Evolutionary conservation across 352 stramenopile species (phyloP).

Genomic region (Phytophthora tentaculata): DNA sequence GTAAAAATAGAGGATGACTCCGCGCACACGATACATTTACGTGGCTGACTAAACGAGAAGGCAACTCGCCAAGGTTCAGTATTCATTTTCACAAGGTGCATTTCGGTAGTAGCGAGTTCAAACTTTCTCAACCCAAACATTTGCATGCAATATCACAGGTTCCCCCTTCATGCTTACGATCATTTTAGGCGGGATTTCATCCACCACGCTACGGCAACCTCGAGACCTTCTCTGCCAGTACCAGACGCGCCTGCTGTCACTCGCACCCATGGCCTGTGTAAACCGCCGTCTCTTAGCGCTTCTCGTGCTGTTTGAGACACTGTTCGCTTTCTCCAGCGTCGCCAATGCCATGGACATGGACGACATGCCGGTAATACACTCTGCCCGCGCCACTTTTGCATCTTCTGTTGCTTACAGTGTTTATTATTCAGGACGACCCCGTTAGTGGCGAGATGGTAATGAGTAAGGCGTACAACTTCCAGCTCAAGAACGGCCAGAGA

Average conservation of each 20-base stretch:
- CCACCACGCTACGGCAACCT: not conserved
- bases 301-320: conserved; percentile 21
- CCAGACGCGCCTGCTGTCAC: not conserved
- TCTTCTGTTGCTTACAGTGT: not conserved
- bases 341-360: conserved; percentile 45
- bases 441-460: conserved; percentile 78
- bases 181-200: not conserved
- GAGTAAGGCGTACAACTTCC: conserved; percentile 57
- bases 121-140: not conserved
- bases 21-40: too few species aligned
- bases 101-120: not conserved
- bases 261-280: conserved; percentile 9
- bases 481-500: conserved; percentile 70
- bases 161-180: not conserved
- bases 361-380: conserved; percentile 62
- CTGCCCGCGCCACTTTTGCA: conserved; percentile 2
- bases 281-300: not conserved
- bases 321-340: conserved; percentile 11
- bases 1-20: too few species aligned
- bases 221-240: not conserved
- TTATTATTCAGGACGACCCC: conserved; percentile 50
- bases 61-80: not conserved
- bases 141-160: not conserved
- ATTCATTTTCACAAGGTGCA: not conserved
- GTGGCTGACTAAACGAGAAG: not conserved